Evolutionary conservation across 352 stramenopile genomes (phyloP).

Genomic region (Lagenidium giganteum): DNA sequence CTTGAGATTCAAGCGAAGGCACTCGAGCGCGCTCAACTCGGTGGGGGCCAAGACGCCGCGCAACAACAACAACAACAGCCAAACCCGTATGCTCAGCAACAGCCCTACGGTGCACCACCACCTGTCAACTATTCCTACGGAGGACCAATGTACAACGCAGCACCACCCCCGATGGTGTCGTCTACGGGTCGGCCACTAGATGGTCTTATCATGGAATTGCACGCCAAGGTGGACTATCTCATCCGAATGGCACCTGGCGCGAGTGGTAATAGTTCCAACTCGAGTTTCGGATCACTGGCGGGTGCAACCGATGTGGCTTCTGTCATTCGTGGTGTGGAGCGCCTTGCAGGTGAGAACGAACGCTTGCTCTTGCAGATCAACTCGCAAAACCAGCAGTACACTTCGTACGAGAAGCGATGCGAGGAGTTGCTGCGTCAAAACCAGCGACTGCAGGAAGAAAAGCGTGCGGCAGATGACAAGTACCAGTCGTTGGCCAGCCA

Average conservation of each 20-base stretch:
- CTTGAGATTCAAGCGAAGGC: slow-evolving; percentile 43
- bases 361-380: slow-evolving; percentile 70
- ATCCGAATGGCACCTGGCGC: slow-evolving; percentile 47
- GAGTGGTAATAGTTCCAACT: background rate
- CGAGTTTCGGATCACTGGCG: slow-evolving; percentile 9
- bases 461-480: slow-evolving; percentile 49
- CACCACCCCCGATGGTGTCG: slow-evolving; percentile 12
- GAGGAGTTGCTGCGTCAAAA: slow-evolving; percentile 62
- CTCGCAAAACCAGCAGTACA: slow-evolving; percentile 73
- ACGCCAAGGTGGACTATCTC: slow-evolving; percentile 75
- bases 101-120: no score
- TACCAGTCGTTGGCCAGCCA: slow-evolving; percentile 50
- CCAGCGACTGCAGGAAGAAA: slow-evolving; percentile 60
- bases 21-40: slow-evolving; percentile 11
- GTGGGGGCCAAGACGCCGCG: background rate
- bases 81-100: no score
- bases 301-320: slow-evolving; percentile 48
- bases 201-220: slow-evolving; percentile 45
- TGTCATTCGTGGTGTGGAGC: slow-evolving; percentile 67
- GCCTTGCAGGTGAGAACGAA: slow-evolving; percentile 69
- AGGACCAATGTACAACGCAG: background rate
- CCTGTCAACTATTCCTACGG: no score
- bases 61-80: background rate
- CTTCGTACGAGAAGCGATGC: slow-evolving; percentile 60
- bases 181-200: slow-evolving; percentile 36